A percentile compares a stretch with the other conserved stretches of the same genome.
phyloP scores from a whole-genome alignment of 768 basidiomycete genomes.

The Lyophyllum semitale region DNA sequence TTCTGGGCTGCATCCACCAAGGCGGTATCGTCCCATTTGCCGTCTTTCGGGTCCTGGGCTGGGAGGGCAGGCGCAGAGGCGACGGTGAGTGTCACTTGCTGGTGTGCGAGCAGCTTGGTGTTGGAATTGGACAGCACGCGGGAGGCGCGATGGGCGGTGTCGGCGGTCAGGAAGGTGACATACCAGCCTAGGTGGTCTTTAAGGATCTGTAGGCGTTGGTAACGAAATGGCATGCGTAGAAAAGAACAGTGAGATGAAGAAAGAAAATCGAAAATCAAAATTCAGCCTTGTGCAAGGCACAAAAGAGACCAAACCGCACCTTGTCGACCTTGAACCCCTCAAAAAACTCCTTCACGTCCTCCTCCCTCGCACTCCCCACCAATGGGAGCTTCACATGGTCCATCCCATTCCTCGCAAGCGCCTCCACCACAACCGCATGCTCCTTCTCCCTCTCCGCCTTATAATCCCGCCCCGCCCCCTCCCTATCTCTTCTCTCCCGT shows the following conservation, averaged over 20 bases:
- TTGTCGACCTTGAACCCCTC: slow-evolving; percentile 70
- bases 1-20: slow-evolving; percentile 57
- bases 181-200: slow-evolving; percentile 77
- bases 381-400: slow-evolving; percentile 65
- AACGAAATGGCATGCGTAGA: neutral
- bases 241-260: slow-evolving; percentile 1
- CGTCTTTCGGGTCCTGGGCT: slow-evolving; percentile 38
- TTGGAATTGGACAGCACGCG: slow-evolving; percentile 55
- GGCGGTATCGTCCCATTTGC: slow-evolving; percentile 53
- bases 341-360: slow-evolving; percentile 70
- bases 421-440: slow-evolving; percentile 43
- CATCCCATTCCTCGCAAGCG: slow-evolving; percentile 60
- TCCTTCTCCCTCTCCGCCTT: slow-evolving; percentile 36
- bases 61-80: slow-evolving; percentile 41
- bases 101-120: slow-evolving; percentile 57
- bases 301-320: slow-evolving; percentile 44
- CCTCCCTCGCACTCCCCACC: slow-evolving; percentile 49
- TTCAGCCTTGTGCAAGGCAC: slow-evolving; percentile 1
- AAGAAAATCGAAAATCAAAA: slow-evolving; percentile 10
- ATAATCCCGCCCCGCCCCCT: slow-evolving; percentile 15
- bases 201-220: slow-evolving; percentile 54
- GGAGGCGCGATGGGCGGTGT: slow-evolving; percentile 66
- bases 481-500: slow-evolving; percentile 15
- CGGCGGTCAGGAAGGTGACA: slow-evolving; percentile 70
- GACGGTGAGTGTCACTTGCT: slow-evolving; percentile 57